phyloP scores from a whole-genome alignment of 371 early-diverging fungal species.

The Blakeslea trispora region DNA sequence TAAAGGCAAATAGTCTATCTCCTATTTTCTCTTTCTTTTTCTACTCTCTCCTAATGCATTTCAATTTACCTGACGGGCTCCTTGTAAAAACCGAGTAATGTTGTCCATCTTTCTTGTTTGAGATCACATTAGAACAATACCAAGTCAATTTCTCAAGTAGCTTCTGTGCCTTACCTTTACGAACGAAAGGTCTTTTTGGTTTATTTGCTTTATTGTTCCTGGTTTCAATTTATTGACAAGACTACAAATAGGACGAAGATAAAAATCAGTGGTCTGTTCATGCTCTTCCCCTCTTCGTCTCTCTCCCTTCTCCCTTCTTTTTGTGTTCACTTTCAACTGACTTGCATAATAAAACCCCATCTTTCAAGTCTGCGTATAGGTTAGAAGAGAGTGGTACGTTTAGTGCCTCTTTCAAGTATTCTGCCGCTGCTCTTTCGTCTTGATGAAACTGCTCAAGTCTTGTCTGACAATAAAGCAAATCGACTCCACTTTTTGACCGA shows the following conservation, averaged over 20 bases:
- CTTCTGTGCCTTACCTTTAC: constrained; percentile 33
- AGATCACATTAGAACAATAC: constrained; percentile 74
- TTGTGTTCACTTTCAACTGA: too few relatives aligned
- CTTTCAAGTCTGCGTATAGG: constrained; percentile 64
- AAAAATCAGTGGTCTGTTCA: constrained; percentile 15
- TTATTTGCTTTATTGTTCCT: constrained; percentile 51
- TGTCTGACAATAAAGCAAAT: constrained; percentile 31
- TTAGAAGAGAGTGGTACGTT: constrained; percentile 19
- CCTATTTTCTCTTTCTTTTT: constrained; percentile 6
- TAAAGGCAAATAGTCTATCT: not conserved
- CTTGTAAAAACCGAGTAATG: constrained; percentile 65
- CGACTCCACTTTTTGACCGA: constrained; percentile 41
- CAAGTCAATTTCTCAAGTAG: constrained; percentile 4
- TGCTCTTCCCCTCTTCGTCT: constrained; percentile 3
- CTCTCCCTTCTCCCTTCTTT: constrained; percentile 38
- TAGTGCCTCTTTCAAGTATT: constrained; percentile 35
- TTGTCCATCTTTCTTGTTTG: constrained; percentile 64
- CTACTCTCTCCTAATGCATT: constrained; percentile 66
- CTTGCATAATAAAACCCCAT: constrained; percentile 82
- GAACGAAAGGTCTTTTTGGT: constrained; percentile 45
- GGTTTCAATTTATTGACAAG: constrained; percentile 48
- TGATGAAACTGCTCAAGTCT: constrained; percentile 35
- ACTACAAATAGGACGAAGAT: constrained; percentile 27
- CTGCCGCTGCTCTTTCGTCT: constrained; percentile 34
- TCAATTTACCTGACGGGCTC: constrained; percentile 57